Evolutionary conservation across 2,329 filamentous ascomycete species (phyloP), one percentile per base, ranked within the genome.

Genomic region (Ascochyta lentis): DNA sequence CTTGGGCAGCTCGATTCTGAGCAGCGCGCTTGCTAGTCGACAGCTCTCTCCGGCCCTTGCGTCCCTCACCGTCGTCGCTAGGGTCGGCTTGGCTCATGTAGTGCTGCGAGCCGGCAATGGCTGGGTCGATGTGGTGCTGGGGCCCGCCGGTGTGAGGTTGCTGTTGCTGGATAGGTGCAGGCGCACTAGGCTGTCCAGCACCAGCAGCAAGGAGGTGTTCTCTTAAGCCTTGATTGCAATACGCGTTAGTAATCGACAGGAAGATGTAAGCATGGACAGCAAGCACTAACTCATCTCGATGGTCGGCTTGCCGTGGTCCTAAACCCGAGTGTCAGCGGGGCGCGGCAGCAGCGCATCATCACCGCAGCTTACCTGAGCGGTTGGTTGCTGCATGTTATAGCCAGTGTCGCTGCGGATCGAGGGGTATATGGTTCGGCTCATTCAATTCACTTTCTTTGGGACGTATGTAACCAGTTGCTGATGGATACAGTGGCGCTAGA

Each of bases 21-120:
- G 95, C 95, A 26, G 95, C 95, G 64, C 95, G 89, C 80, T 98
- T 99, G 34, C 92, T 96, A 40, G 93, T 95, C 24, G 93, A 97
- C 58, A 99, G 80, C 78, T 97, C 94, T 49, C 95, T 86, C 77
- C 96, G 96, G 12, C 88, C 88, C 77, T 95, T 60, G 53, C 70
- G 68, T 23, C 87, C 79, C 57, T 76, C 71, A 63, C 74, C 63
- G 57, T 77, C 76, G 39, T 82, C 80, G 48, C 74, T 76, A 78
- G 63, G 79, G 54, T 81, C 79, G 58, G 76, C 76, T 45, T 70
- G 68, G 59, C 77, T 79, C 71, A 85, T 81, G 68, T 71, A 69
- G 69, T 80, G 84, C 73, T 48, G 78, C 64, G 55, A 59, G 51
- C 83, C 82, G 8, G 82, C 79, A 60, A 86, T 86, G 44, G 82